These are phyloP conservation scores for Periconia digitata DNA, from an alignment of 2,329 filamentous ascomycete genomes.

Conservation along the genomic window DNA sequence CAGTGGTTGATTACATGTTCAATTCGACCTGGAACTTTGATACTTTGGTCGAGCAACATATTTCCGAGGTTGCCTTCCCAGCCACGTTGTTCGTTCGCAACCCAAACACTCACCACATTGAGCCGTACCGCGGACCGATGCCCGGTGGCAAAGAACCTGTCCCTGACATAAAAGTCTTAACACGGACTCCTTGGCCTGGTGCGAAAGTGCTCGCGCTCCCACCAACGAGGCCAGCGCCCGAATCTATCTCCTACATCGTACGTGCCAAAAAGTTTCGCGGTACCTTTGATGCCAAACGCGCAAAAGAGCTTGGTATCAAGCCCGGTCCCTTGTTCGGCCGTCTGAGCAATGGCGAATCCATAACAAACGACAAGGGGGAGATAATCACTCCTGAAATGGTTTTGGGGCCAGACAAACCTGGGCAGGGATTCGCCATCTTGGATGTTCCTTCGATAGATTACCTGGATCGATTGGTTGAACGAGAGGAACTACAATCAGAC, in stretches of 20 bases:
- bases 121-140: conserved; percentile 69
- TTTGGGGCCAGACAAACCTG: conserved; percentile 65
- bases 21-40: conserved; percentile 75
- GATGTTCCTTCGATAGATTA: conserved; percentile 75
- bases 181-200: conserved; percentile 78
- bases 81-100: conserved; percentile 71
- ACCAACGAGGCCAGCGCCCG: conserved; percentile 63
- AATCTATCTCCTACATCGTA: conserved; percentile 84
- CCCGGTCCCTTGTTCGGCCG: conserved; percentile 60
- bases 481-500: conserved; percentile 70
- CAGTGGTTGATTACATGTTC: conserved; percentile 76
- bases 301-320: conserved; percentile 65
- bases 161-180: conserved; percentile 70
- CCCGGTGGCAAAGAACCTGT: conserved; percentile 54
- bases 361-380: conserved; percentile 65
- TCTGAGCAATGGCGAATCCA: conserved; percentile 65
- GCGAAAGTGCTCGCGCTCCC: conserved; percentile 67
- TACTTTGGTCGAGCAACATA: conserved; percentile 64
- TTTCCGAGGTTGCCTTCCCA: conserved; percentile 68
- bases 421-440: conserved; percentile 75
- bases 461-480: conserved; percentile 66
- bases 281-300: conserved; percentile 71
- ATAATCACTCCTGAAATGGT: conserved; percentile 86
- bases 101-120: conserved; percentile 62
- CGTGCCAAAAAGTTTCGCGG: conserved; percentile 75